Base-by-base conservation (phyloP, 2,329 filamentous ascomycete genomes). In the Fusarium floridanum region DNA sequence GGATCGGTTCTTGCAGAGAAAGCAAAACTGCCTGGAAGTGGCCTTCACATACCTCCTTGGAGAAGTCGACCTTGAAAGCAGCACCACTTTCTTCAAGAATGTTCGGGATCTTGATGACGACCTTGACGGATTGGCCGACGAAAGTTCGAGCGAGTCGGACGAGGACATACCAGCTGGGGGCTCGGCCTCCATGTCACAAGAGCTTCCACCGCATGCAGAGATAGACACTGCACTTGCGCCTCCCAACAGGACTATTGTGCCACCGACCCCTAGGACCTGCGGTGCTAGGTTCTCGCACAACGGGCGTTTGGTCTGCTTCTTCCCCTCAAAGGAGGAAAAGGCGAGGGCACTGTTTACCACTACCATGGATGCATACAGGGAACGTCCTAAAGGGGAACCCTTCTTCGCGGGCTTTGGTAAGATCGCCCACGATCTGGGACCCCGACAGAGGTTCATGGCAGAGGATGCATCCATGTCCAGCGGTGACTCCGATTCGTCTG, bases 91-190 rank as follows among this genome's bases (percentile, higher is more conserved):
- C 70, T 91, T 92, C 78, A 90, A 90, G 72, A 90, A 90, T 71
- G 89, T 92, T 12, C 88, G 91, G 73, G 91, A 93, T 73, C 82
- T 91, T 9, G 90, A 90, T 64, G 87, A 90, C 77, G 86, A 87
- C 56, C 78, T 89, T 7, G 89, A 88, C 68, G 89, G 84, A 4
- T 82, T 91, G 39, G 88, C 86, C 34, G 93, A 94, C 67, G 94
- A 97, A 74, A 96, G 94, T 75, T 98, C 95, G 4, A 97, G 94
- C 77, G 94, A 95, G 74, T 94, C 95, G 24, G 94, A 95, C 43
- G 85, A 85, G 55, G 85, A 88, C 27, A 88, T 89, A 12, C 86
- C 86, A 1, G 80, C 86, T 3, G 87, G 87, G 5, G 87, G 86
- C 20, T 89, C 88, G 10, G 88, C 86, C 14, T 87, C 88, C 64